Evolutionary conservation across 768 basidiomycete species (phyloP).

Genomic region (Boletus bicolor): DNA sequence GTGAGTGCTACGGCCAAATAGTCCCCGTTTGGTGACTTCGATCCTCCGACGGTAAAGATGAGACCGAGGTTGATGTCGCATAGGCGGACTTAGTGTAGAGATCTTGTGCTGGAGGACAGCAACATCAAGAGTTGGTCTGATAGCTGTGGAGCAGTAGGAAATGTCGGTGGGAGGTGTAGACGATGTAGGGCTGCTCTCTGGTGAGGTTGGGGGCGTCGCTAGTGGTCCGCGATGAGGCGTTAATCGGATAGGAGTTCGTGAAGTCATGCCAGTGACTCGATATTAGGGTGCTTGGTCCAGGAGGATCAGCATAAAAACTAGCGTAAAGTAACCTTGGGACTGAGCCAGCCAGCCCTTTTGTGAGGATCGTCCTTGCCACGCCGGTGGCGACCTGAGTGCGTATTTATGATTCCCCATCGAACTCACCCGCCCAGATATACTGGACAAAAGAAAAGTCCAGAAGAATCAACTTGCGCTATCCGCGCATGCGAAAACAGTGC

Average conservation of each 20-base stretch:
- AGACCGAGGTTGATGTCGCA: not conserved
- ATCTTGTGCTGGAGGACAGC: slow-evolving; percentile 10
- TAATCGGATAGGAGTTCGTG: slow-evolving; percentile 24
- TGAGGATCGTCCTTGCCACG: slow-evolving; percentile 13
- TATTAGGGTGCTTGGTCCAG: slow-evolving; percentile 17
- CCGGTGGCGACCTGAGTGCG: not conserved
- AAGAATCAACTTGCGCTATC: not conserved
- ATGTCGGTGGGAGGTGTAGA: slow-evolving; percentile 15
- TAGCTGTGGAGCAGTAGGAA: not conserved
- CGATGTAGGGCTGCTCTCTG: slow-evolving; percentile 17
- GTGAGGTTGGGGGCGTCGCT: slow-evolving; percentile 19
- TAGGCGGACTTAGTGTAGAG: not conserved
- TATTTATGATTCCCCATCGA: slow-evolving; percentile 24
- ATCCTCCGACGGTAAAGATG: not conserved
- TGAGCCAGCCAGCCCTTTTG: slow-evolving; percentile 30
- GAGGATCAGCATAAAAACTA: slow-evolving; percentile 18
- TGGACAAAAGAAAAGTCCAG: slow-evolving; percentile 22
- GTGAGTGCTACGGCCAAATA: not conserved
- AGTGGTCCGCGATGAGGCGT: slow-evolving; percentile 29
- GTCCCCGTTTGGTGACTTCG: not conserved
- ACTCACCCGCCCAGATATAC: not conserved
- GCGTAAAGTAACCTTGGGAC: slow-evolving; percentile 20
- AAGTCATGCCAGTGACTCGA: slow-evolving; percentile 22
- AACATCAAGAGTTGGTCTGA: slow-evolving; percentile 10
- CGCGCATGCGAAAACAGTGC: not conserved